Evolutionary conservation across 352 stramenopile genomes (phyloP).

Genomic region (Saprolegnia diclina): DNA sequence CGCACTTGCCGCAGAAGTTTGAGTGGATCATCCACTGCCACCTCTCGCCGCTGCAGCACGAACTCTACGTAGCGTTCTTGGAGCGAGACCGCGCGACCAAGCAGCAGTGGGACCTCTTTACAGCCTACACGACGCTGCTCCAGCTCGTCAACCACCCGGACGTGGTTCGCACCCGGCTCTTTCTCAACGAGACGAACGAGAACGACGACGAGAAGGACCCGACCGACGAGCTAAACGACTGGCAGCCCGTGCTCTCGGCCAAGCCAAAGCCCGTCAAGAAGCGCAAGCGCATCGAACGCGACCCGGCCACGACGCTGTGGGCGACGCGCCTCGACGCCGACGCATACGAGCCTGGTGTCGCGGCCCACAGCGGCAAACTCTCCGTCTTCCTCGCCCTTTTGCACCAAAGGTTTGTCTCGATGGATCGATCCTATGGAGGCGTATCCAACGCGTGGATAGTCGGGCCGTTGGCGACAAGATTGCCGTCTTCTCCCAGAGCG

Average conservation of each 20-base stretch:
- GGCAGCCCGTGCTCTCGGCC: not conserved
- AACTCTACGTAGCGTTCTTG: slow-evolving; percentile 74
- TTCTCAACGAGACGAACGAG: slow-evolving; percentile 30
- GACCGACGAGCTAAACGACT: slow-evolving; percentile 34
- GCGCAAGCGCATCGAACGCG: slow-evolving; percentile 8
- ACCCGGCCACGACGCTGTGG: not conserved
- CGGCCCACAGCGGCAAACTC: slow-evolving; percentile 81
- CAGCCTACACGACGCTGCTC: slow-evolving; percentile 66
- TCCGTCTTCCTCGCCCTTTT: slow-evolving; percentile 65
- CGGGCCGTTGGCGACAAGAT: slow-evolving; percentile 62
- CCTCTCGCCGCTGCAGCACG: slow-evolving; percentile 68
- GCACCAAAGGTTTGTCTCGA: slow-evolving; percentile 48
- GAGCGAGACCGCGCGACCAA: slow-evolving; percentile 36
- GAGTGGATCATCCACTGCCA: slow-evolving; percentile 87
- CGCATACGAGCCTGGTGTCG: slow-evolving; percentile 42
- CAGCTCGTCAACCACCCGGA: slow-evolving; percentile 88
- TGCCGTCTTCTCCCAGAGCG: slow-evolving; percentile 85
- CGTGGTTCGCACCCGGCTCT: slow-evolving; percentile 73
- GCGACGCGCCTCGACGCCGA: not conserved
- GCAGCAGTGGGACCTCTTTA: slow-evolving; percentile 51
- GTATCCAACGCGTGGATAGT: not conserved
- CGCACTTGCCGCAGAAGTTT: slow-evolving; percentile 71
- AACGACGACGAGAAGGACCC: slow-evolving; percentile 26
- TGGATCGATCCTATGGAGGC: not conserved
- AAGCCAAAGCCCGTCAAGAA: slow-evolving; percentile 24